phyloP scores from a whole-genome alignment of 2,329 filamentous ascomycete genomes.

The Xylariaceae sp. region DNA sequence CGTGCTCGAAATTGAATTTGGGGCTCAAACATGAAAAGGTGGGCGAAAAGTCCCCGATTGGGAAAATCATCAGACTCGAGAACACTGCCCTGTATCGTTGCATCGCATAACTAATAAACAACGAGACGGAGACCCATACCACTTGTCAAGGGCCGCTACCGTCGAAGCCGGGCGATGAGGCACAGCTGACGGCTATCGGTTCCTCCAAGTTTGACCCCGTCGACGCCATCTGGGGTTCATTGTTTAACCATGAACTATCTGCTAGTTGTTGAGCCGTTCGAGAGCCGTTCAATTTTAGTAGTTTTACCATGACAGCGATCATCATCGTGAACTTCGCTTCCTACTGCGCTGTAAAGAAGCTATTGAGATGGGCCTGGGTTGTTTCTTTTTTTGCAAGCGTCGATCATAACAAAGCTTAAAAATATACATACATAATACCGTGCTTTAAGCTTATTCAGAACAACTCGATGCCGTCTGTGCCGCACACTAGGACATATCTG shows the following conservation, averaged over 20 bases:
- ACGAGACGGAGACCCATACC: background rate
- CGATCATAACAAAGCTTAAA: slow-evolving; percentile 20
- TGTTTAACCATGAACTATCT: too few species aligned
- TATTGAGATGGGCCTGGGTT: too few species aligned
- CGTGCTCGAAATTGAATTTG: background rate
- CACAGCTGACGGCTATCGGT: too few species aligned
- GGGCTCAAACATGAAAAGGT: slow-evolving; percentile 10
- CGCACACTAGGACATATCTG: slow-evolving; percentile 19
- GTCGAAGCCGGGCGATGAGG: too few species aligned
- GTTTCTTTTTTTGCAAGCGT: too few species aligned
- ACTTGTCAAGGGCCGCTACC: background rate
- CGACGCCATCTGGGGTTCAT: too few species aligned
- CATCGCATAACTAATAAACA: background rate
- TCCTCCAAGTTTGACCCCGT: too few species aligned
- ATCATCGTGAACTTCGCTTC: background rate
- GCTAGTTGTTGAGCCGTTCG: too few species aligned
- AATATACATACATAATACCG: slow-evolving; percentile 10
- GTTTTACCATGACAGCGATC: background rate
- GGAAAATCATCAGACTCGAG: background rate
- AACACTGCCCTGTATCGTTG: background rate
- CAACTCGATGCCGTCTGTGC: slow-evolving; percentile 13
- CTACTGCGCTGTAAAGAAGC: too few species aligned
- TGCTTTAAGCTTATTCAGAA: background rate
- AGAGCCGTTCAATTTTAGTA: too few species aligned
- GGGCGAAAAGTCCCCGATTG: background rate